Evolutionary conservation across 306 rosid species (phyloP), one percentile per base, ranked within the genome.

Genomic region (Alnus rubra): DNA sequence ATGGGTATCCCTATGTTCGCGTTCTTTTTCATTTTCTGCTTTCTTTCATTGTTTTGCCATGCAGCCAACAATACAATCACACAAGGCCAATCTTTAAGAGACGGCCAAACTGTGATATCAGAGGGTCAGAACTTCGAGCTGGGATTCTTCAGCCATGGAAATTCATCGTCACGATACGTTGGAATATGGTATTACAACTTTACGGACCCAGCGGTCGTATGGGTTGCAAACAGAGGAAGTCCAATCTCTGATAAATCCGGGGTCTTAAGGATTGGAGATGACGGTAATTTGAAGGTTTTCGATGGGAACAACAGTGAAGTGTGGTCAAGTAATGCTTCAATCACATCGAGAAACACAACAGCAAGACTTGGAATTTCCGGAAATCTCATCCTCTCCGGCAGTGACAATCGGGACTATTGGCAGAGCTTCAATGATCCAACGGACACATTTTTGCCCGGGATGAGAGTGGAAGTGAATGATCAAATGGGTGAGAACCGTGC

Each of bases 221-320:
- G 98, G 98, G 96, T 92, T 1, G 98, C 94, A 0, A 94, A 94
- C 80, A 83, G 96, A 80, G 86, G 71, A 18, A 79, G 13, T 0
- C 97, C 98, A 9, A 74, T 94, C 56, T 52, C 45, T 1, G 86
- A 74, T 62, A 50, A 65, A 12, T 71, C 60, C 9, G 97, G 97
- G n/a, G 77, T 81, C 16, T 33, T 94, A 28, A 84, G 65, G 9
- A 35, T 94, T 4, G 58, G 44, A 18, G 81, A 47, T 1, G 85
- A 89, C 14, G 96, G 98, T 0, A 94, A 90, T 45, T 72, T 94
- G 45, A 83, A 70, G 15, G 50, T 94, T 79, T 23, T 79, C 0
- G 91, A 82, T 5, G 94, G 84, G n/a, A 75, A 73, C 9, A 72
- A 45, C 15, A 59, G 18, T 0, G 0, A 6, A 19, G 52, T 94